A percentile compares a stretch with the other conserved stretches of the same genome.
phyloP scores from a whole-genome alignment of 1,284 basidiomycete species.

The Meira nashicola region DNA sequence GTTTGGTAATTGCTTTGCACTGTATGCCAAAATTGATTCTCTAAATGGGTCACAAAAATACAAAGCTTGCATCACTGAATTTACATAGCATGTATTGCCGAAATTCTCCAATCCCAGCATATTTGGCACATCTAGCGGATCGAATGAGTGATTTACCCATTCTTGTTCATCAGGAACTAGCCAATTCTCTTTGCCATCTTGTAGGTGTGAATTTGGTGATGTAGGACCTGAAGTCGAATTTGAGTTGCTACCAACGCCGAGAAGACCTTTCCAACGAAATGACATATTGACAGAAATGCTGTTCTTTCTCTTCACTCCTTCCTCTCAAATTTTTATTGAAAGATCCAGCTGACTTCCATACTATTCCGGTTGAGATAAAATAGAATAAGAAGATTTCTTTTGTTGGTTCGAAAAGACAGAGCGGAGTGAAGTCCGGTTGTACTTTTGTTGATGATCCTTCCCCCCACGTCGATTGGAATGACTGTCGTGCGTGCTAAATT shows the following conservation, averaged over 20 bases:
- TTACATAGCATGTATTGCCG: slow-evolving; percentile 67
- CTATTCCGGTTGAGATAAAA: no score
- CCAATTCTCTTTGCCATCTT: slow-evolving; percentile 8
- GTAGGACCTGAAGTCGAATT: neutral
- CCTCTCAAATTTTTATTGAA: no score
- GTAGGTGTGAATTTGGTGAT: slow-evolving; percentile 8
- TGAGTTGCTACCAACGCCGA: slow-evolving; percentile 27
- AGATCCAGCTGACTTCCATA: no score
- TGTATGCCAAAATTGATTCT: slow-evolving; percentile 60
- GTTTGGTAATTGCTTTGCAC: neutral
- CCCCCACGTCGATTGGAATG: no score
- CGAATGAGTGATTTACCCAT: neutral
- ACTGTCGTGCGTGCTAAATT: no score
- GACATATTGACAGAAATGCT: slow-evolving; percentile 29
- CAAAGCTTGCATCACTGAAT: slow-evolving; percentile 91
- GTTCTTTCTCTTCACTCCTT: no score
- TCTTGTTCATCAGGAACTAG: slow-evolving; percentile 16
- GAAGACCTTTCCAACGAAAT: slow-evolving; percentile 45
- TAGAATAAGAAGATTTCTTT: no score
- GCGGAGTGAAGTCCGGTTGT: no score
- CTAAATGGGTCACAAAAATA: slow-evolving; percentile 82
- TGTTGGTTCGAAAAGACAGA: no score
- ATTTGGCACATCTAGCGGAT: slow-evolving; percentile 23
- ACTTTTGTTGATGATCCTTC: no score
- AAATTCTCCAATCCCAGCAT: slow-evolving; percentile 48